Conservation (phyloP, 2,329 filamentous ascomycete genomes). For the Ramularia endophylla region DNA sequence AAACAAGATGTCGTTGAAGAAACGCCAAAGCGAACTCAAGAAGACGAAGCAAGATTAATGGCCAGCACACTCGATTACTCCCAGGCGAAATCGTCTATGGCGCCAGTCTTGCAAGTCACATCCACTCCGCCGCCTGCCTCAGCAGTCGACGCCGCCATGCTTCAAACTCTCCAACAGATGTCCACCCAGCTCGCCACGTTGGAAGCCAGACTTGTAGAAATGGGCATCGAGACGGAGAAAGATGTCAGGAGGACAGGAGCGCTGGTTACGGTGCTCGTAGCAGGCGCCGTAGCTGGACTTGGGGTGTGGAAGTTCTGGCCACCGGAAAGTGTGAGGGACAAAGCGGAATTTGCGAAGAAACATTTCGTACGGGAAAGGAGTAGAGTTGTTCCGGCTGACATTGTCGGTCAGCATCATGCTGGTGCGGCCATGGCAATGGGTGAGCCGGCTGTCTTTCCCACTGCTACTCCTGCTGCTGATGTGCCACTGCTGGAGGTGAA, state of each 20-base stretch:
- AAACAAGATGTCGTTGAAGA: slow-evolving; percentile 7
- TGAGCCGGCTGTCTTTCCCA: neutral
- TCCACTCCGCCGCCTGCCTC: neutral
- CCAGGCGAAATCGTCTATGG: neutral
- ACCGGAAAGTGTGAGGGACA: slow-evolving; percentile 10
- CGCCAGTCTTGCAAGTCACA: no score
- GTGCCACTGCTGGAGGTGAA: slow-evolving; percentile 1
- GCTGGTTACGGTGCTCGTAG: neutral
- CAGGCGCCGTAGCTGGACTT: slow-evolving; percentile 19
- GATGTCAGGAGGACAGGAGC: neutral
- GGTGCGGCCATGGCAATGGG: neutral
- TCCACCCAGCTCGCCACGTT: neutral
- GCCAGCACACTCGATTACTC: neutral
- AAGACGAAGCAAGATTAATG: neutral
- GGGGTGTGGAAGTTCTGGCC: slow-evolving; percentile 25
- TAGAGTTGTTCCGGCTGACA: slow-evolving; percentile 13
- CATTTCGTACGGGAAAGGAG: slow-evolving; percentile 17
- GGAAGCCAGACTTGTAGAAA: neutral
- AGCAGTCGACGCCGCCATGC: neutral
- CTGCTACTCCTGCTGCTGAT: slow-evolving; percentile 1
- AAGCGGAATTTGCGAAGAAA: slow-evolving; percentile 17
- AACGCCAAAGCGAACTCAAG: no score
- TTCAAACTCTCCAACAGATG: neutral
- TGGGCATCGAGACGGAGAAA: neutral
- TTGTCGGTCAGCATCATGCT: neutral